A percentile compares a stretch with the other conserved stretches of the same genome.
These are phyloP conservation scores for Oryza punctata DNA, from an alignment of 176 grass and related monocot species.

Conservation along the genomic window DNA sequence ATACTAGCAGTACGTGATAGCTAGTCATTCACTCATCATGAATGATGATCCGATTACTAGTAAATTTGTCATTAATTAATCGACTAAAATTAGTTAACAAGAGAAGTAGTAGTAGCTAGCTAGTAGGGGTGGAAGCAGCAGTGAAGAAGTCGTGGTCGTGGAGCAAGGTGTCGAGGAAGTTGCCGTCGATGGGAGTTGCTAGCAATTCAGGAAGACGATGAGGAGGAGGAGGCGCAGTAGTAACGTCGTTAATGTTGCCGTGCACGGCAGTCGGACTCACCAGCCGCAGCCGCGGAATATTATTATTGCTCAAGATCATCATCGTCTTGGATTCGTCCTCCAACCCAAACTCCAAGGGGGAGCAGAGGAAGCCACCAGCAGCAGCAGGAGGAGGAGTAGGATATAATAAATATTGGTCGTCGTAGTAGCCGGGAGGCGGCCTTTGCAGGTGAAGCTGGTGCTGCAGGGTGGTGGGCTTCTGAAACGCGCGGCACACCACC, in stretches of 20 bases:
- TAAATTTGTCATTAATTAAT: too few species aligned
- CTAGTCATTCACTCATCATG: too few species aligned
- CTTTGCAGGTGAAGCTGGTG: neutral
- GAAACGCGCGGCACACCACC: constrained; percentile 93
- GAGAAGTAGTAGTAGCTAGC: too few species aligned
- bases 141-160: constrained; percentile 47
- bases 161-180: constrained; percentile 62
- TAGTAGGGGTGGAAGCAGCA: constrained; percentile 19
- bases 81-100: too few species aligned
- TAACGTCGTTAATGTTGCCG: too few species aligned
- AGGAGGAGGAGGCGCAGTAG: too few species aligned
- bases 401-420: too few species aligned
- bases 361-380: neutral
- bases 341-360: neutral
- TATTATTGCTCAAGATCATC: constrained; percentile 17
- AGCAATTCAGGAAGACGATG: too few species aligned
- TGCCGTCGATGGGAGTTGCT: constrained; percentile 51
- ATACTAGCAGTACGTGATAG: too few species aligned
- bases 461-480: constrained; percentile 49
- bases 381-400: neutral
- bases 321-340: constrained; percentile 37
- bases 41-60: too few species aligned
- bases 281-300: constrained; percentile 52
- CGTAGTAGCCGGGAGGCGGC: neutral
- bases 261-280: constrained; percentile 20